A percentile compares a stretch with the other conserved stretches of the same genome.
Conservation (phyloP, 2,329 filamentous ascomycete species). For the Penicillium rolfsii region DNA sequence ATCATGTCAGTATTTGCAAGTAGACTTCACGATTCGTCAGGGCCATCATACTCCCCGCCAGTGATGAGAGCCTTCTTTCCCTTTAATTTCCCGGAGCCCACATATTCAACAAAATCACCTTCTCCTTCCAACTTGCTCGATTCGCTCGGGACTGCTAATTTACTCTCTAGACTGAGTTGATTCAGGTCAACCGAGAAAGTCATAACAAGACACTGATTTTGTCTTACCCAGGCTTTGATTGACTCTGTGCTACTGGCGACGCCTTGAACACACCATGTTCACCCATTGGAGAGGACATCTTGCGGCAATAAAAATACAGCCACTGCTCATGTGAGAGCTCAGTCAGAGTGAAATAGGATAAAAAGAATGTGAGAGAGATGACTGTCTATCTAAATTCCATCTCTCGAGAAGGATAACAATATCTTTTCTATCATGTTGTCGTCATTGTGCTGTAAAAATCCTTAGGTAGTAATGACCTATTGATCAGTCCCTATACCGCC, state of each 20-base stretch:
- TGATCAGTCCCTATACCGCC: neutral
- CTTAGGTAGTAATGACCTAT: neutral
- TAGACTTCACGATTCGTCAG: constrained; percentile 53
- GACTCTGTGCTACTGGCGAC: constrained; percentile 22
- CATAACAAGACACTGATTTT: too few species aligned
- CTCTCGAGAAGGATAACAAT: neutral
- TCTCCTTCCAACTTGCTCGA: constrained; percentile 38
- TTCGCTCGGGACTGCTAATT: constrained; percentile 39
- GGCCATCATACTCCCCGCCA: constrained; percentile 55
- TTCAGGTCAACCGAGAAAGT: neutral
- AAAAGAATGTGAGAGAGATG: neutral
- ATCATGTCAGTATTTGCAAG: constrained; percentile 43
- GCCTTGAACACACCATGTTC: constrained; percentile 30
- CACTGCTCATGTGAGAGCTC: neutral
- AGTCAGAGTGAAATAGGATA: neutral
- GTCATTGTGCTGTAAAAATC: constrained; percentile 29
- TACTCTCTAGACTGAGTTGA: constrained; percentile 14
- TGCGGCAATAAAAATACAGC: neutral
- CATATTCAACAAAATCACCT: constrained; percentile 41
- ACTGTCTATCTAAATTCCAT: neutral
- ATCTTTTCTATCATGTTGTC: constrained; percentile 26
- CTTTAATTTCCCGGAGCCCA: constrained; percentile 54
- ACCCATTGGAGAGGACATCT: constrained; percentile 31
- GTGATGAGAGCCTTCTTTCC: constrained; percentile 59
- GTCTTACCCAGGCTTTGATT: constrained; percentile 34